Base-by-base conservation (phyloP, 2,329 filamentous ascomycete genomes). In the Ambrosiella cleistominuta region DNA sequence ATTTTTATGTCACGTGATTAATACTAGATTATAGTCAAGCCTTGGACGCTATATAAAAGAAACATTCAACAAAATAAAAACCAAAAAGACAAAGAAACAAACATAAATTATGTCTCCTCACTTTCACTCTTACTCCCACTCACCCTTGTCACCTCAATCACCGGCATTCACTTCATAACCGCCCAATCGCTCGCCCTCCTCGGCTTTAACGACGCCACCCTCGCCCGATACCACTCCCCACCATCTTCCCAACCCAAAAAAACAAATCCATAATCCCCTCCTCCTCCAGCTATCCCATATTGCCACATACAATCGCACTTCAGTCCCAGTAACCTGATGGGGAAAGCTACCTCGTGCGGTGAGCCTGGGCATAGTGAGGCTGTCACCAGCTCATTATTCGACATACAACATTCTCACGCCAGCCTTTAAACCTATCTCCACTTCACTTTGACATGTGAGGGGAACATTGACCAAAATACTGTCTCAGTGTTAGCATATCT, bases 211-310 rank as follows among this genome's bases (percentile, higher is more conserved):
- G 63, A 64, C 6, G 66, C 66, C 17, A 68, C 63, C 0, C 66
- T 58, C 45, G 66, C 57, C 0, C 54, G 56, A 36, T 67, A 67
- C 35, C 62, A 63, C 17, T 66, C 66, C 2, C 62, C 0, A 63
- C 62, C 19, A 68, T 19, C 52, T 64, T 64, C 7, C 66, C 66
- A 4, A 67, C 60, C 66, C 66, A 68, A 0, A 56, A 61, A 56
- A 35, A n/a, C 49, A 17, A 36, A 37, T 56, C 47, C n/a, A 7
- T 19, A 15, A 7, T 5, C 45, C 54, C 8, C 38, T 44, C 19
- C 68, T 12, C n/a, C n/a, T n/a, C n/a, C n/a, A n/a, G n/a, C n/a
- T n/a, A n/a, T n/a, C n/a, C n/a, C n/a, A n/a, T n/a, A n/a, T n/a
- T n/a, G n/a, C n/a, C n/a, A n/a, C n/a, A n/a, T n/a, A n/a, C n/a